Evolutionary conservation across 2,329 filamentous ascomycete species (phyloP).

Genomic region (Emericellopsis cladophorae): DNA sequence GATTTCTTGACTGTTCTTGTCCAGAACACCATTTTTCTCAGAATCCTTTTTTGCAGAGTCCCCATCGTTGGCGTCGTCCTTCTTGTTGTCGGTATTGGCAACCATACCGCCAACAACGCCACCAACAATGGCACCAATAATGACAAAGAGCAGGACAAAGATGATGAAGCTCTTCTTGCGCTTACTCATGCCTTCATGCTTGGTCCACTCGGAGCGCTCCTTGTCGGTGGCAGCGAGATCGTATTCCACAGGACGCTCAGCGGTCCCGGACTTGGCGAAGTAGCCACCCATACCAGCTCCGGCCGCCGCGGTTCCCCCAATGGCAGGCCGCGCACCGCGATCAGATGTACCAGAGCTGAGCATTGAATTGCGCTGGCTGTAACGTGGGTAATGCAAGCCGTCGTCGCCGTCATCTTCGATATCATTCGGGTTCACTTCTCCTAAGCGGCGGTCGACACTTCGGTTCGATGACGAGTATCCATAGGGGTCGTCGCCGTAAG

Average conservation of each 20-base stretch:
- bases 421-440: slow-evolving; percentile 61
- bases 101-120: slow-evolving; percentile 65
- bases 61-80: slow-evolving; percentile 13
- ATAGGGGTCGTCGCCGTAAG: slow-evolving; percentile 48
- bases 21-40: slow-evolving; percentile 54
- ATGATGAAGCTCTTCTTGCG: slow-evolving; percentile 62
- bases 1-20: slow-evolving; percentile 66
- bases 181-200: slow-evolving; percentile 46
- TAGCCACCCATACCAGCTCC: slow-evolving; percentile 18
- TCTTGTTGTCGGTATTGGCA: slow-evolving; percentile 28
- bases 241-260: slow-evolving; percentile 9
- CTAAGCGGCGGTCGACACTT: slow-evolving; percentile 34
- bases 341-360: slow-evolving; percentile 36
- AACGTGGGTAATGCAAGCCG: slow-evolving; percentile 46
- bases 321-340: slow-evolving; percentile 20
- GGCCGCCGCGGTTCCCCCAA: slow-evolving; percentile 29
- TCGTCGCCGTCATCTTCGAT: slow-evolving; percentile 86
- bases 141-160: slow-evolving; percentile 46
- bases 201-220: slow-evolving; percentile 47
- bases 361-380: slow-evolving; percentile 40
- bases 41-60: slow-evolving; percentile 47
- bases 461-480: slow-evolving; percentile 33
- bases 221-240: slow-evolving; percentile 30
- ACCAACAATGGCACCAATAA: slow-evolving; percentile 60
- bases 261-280: slow-evolving; percentile 11